Evolutionary conservation across 805 yeast species (phyloP), one percentile per base, ranked within the genome.

Genomic region (Saccharomycopsis lassenensis): DNA sequence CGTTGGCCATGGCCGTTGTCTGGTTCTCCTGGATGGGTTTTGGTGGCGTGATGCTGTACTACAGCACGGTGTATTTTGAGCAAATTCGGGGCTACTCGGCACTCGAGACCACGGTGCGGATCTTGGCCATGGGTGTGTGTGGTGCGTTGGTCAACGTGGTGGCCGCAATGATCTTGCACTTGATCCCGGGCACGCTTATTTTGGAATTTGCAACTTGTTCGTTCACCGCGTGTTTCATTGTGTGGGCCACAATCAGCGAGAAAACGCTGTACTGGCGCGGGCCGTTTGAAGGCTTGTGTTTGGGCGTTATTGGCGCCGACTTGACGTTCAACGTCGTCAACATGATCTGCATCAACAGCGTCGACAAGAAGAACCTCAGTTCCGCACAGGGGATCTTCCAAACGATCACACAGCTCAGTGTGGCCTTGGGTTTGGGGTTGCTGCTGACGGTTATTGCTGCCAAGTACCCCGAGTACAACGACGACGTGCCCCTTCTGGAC

Each of bases 381-480:
- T 48, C 67, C 10, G 73, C 71, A 4, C 68, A 68, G 3, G 71
- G 72, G 11, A 54, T 67, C 3, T 67, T 67, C 44, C 67, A 64
- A 42, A 67, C 71, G 1, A 50, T 60, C 24, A 44, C 57, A 19
- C 69, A 65, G 38, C 40, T 68, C 20, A 52, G 66, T 27, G 53
- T 61, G 1, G 51, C 68, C 3, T 52, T 67, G 4, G 69, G 69
- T 0, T 49, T 67, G 4, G 65, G 69, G 17, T 44, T 65, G 1
- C 52, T 65, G 1, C 50, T 63, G 12, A 62, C 71, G 0, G 52
- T 67, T 30, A 55, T 63, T 14, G 40, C 55, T 12, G 48, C 65
- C 3, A 53, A 49, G 24, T 52, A 54, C 36, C 49, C 51, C 2
- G 53, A 56, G 33, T 31, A 43, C 15, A 31, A 43, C 4, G 46